A percentile compares a stretch with the other conserved stretches of the same genome.
phyloP scores from a whole-genome alignment of 192 early-diverging fungal species.

The Coemansia sp. region DNA sequence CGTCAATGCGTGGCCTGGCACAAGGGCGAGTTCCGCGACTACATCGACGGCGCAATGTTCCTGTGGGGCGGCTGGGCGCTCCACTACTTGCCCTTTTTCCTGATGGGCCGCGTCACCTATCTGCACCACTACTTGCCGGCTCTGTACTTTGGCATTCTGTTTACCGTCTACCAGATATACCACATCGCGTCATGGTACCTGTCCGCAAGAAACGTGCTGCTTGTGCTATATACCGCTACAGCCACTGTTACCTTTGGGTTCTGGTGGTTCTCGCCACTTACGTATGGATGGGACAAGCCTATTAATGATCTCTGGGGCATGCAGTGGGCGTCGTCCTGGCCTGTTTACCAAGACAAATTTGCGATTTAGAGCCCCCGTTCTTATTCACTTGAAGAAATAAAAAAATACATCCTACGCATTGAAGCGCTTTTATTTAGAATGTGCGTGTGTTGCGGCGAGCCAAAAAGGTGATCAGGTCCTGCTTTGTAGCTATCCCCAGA shows the following conservation, averaged over 20 bases:
- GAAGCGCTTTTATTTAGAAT: not conserved
- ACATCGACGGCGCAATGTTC: slow-evolving; percentile 57
- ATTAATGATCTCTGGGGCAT: slow-evolving; percentile 37
- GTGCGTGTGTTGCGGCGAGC: slow-evolving; percentile 55
- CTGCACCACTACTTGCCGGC: slow-evolving; percentile 78
- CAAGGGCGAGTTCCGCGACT: slow-evolving; percentile 54
- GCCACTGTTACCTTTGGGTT: slow-evolving; percentile 20
- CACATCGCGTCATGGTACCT: slow-evolving; percentile 51
- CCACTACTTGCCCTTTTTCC: slow-evolving; percentile 74
- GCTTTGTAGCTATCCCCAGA: slow-evolving; percentile 76
- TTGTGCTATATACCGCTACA: slow-evolving; percentile 9
- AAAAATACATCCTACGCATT: too few species aligned
- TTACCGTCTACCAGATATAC: slow-evolving; percentile 58
- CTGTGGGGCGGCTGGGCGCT: slow-evolving; percentile 67
- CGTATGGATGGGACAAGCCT: slow-evolving; percentile 48
- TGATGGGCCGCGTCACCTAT: slow-evolving; percentile 79
- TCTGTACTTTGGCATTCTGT: slow-evolving; percentile 71
- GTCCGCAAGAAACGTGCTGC: not conserved
- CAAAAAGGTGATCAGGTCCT: slow-evolving; percentile 70
- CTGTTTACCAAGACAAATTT: slow-evolving; percentile 33
- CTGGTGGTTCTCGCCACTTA: slow-evolving; percentile 54
- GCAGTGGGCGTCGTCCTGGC: slow-evolving; percentile 44
- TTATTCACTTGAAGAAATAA: too few species aligned
- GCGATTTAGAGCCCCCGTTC: slow-evolving; percentile 12
- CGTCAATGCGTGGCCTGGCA: slow-evolving; percentile 51